Conservation (phyloP, 441 rosid genomes). For the Raphanus hybrid region DNA sequence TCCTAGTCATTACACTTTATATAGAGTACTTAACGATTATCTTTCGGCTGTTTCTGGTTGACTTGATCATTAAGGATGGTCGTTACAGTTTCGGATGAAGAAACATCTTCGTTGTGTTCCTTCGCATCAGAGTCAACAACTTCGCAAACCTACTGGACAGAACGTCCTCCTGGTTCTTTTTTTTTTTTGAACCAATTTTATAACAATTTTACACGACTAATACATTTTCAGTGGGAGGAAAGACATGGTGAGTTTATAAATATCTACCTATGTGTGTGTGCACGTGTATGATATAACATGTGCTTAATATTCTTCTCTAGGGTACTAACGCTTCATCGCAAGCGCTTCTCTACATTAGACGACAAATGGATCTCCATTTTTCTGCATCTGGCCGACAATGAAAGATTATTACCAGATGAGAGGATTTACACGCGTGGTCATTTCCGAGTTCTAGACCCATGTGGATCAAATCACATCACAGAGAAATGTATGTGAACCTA, state of each 20-base stretch:
- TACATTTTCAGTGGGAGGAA: slow-evolving; percentile 2
- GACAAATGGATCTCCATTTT: slow-evolving; percentile 4
- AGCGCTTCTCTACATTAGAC: neutral
- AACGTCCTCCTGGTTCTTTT: neutral
- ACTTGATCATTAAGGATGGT: neutral
- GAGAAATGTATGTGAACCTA: neutral
- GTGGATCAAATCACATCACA: neutral
- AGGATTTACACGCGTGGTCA: slow-evolving; percentile 2
- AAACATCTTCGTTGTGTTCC: neutral
- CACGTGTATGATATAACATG: neutral
- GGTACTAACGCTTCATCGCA: neutral
- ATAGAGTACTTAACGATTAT: too few species aligned
- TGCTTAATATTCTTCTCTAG: neutral
- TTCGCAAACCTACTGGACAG: neutral
- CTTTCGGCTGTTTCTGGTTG: neutral
- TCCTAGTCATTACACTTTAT: neutral
- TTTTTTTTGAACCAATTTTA: too few species aligned
- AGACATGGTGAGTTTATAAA: neutral
- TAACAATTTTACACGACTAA: too few species aligned
- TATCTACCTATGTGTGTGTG: neutral
- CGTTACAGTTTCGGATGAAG: neutral
- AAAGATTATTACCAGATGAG: neutral
- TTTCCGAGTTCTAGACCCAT: slow-evolving; percentile 7
- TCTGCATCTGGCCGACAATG: neutral
- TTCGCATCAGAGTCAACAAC: neutral